Evolutionary conservation across 345 rosid species (phyloP).

Genomic region (Gossypium mustelinum): DNA sequence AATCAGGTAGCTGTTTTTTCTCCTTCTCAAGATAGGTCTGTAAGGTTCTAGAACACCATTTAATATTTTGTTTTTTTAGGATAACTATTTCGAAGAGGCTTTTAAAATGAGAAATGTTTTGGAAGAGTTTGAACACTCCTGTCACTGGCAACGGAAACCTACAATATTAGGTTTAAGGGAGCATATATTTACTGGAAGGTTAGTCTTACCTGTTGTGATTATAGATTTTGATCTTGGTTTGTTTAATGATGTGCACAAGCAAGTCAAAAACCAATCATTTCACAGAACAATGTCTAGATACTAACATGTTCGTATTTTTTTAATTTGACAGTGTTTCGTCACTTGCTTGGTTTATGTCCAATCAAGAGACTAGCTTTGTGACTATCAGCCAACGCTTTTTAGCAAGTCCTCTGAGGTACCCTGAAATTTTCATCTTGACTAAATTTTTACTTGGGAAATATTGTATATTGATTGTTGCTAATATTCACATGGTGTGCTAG

Average conservation of each 20-base stretch:
- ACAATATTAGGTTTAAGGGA: slow-evolving; percentile 93
- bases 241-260: neutral
- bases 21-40: slow-evolving; percentile 15
- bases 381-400: slow-evolving; percentile 94
- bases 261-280: neutral
- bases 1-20: slow-evolving; percentile 57
- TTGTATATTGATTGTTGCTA: neutral
- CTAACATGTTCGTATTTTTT: slow-evolving; percentile 11
- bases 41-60: slow-evolving; percentile 10
- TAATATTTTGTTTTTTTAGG: slow-evolving; percentile 43
- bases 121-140: slow-evolving; percentile 54
- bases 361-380: slow-evolving; percentile 96
- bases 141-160: slow-evolving; percentile 54
- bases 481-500: neutral
- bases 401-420: slow-evolving; percentile 92
- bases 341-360: slow-evolving; percentile 99
- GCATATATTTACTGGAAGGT: slow-evolving; percentile 99
- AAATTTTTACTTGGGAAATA: neutral
- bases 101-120: slow-evolving; percentile 95
- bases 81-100: slow-evolving; percentile 97
- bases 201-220: slow-evolving; percentile 14
- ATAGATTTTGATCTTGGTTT: neutral
- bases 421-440: neutral
- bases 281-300: neutral
- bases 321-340: slow-evolving; percentile 79